Conservation (phyloP, 306 rosid genomes). For the Cicer chorassanicum region DNA sequence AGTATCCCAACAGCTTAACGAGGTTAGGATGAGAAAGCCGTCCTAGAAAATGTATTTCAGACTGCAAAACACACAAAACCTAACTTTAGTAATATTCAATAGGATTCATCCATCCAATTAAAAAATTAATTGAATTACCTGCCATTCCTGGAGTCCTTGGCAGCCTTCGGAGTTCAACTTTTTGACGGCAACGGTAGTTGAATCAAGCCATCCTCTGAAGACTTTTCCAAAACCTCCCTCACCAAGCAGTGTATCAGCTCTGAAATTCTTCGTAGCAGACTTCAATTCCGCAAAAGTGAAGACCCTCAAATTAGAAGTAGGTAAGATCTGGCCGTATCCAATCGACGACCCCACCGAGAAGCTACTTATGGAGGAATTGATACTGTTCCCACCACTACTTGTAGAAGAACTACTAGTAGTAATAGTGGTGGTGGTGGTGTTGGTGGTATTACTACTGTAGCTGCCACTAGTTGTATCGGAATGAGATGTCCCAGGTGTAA, state of each 20-base stretch:
- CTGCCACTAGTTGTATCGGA: slow-evolving; percentile 52
- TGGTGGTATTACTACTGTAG: slow-evolving; percentile 47
- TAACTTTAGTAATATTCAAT: too few species aligned
- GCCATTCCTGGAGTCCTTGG: slow-evolving; percentile 95
- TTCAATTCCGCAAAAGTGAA: slow-evolving; percentile 76
- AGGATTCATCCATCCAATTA: too few species aligned
- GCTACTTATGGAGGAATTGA: slow-evolving; percentile 55
- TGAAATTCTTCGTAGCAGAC: slow-evolving; percentile 80
- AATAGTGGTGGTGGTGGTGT: slow-evolving; percentile 44
- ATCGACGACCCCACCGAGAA: slow-evolving; percentile 57
- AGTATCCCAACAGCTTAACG: slow-evolving; percentile 85
- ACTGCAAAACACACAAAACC: slow-evolving; percentile 58
- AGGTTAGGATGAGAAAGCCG: slow-evolving; percentile 91
- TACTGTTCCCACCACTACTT: slow-evolving; percentile 40
- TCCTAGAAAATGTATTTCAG: slow-evolving; percentile 89
- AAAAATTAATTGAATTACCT: slow-evolving; percentile 50
- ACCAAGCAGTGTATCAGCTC: slow-evolving; percentile 76
- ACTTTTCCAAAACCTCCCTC: slow-evolving; percentile 98
- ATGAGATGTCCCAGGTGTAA: slow-evolving; percentile 55
- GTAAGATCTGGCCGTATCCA: slow-evolving; percentile 69
- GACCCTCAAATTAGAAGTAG: slow-evolving; percentile 69
- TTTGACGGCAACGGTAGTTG: slow-evolving; percentile 81
- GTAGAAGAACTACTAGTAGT: slow-evolving; percentile 58
- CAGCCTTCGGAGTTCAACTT: slow-evolving; percentile 85
- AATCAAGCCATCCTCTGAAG: slow-evolving; percentile 88